Evolutionary conservation across 2,329 filamentous ascomycete species (phyloP).

Genomic region (Beauveria caledonica): DNA sequence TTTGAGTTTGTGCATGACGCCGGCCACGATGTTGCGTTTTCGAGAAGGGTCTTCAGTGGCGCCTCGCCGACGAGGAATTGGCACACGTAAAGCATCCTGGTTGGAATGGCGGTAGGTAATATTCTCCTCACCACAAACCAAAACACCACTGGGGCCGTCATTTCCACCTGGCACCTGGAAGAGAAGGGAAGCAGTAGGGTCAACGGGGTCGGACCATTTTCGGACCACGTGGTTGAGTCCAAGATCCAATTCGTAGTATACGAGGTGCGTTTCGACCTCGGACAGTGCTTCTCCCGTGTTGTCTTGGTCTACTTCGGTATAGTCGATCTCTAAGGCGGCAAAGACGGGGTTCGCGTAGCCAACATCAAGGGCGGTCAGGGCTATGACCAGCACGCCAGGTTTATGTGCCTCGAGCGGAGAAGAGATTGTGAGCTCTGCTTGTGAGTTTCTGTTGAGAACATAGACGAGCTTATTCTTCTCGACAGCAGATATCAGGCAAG

Average conservation of each 20-base stretch:
- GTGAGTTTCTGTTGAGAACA: conserved; percentile 89
- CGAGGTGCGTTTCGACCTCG: conserved; percentile 79
- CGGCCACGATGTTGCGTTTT: conserved; percentile 78
- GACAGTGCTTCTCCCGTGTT: conserved; percentile 73
- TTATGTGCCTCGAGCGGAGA: conserved; percentile 96
- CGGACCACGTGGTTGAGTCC: conserved; percentile 95
- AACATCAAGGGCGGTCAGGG: conserved; percentile 81
- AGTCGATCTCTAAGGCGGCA: conserved; percentile 88
- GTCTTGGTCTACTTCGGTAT: conserved; percentile 85
- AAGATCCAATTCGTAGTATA: conserved; percentile 96
- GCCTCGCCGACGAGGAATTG: conserved; percentile 79
- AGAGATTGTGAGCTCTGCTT: conserved; percentile 92
- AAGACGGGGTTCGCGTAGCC: conserved; percentile 97
- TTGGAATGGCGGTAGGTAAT: conserved; percentile 97
- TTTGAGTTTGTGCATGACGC: conserved; percentile 96
- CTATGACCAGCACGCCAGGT: conserved; percentile 81
- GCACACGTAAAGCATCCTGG: conserved; percentile 78
- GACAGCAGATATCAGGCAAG: conserved; percentile 84
- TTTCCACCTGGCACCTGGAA: conserved; percentile 93
- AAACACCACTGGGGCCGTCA: conserved; percentile 87
- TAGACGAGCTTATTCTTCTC: conserved; percentile 99
- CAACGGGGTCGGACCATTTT: conserved; percentile 92
- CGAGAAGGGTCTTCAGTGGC: conserved; percentile 86
- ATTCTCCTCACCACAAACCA: conserved; percentile 90
- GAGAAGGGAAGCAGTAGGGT: conserved; percentile 78